Conservation (phyloP, 257 asterid genomes). For the Nicotiana paniculata region DNA sequence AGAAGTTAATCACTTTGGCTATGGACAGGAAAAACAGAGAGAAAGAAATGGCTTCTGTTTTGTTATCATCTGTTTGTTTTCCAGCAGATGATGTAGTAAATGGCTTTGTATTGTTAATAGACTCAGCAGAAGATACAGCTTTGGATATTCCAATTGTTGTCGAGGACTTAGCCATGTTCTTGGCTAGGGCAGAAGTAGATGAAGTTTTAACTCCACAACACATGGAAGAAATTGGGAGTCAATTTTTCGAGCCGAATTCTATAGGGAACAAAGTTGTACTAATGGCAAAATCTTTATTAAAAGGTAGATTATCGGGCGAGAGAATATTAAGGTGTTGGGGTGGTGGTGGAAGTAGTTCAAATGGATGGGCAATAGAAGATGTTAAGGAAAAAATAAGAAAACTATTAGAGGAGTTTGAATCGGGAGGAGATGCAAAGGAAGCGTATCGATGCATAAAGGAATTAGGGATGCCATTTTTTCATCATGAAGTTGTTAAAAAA, state of each 20-base stretch:
- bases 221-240: slow-evolving; percentile 66
- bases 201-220: slow-evolving; percentile 82
- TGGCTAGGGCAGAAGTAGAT: slow-evolving; percentile 81
- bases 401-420: slow-evolving; percentile 60
- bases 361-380: slow-evolving; percentile 74
- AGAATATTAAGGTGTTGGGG: slow-evolving; percentile 91
- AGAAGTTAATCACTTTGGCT: slow-evolving; percentile 71
- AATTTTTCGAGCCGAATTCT: slow-evolving; percentile 42
- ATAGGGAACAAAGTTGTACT: slow-evolving; percentile 59
- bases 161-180: slow-evolving; percentile 79
- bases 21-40: slow-evolving; percentile 92
- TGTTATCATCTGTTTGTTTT: slow-evolving; percentile 66
- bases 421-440: slow-evolving; percentile 78
- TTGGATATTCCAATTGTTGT: slow-evolving; percentile 71
- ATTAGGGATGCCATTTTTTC: slow-evolving; percentile 87
- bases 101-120: slow-evolving; percentile 67
- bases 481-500: slow-evolving; percentile 88
- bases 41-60: slow-evolving; percentile 90
- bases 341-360: slow-evolving; percentile 57
- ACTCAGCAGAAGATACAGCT: slow-evolving; percentile 87
- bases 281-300: slow-evolving; percentile 60
- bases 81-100: slow-evolving; percentile 77
- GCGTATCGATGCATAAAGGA: slow-evolving; percentile 90
- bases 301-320: slow-evolving; percentile 80
- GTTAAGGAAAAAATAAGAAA: slow-evolving; percentile 77